Conservation (phyloP, 208 protist genomes). For the Endotrypanum monterogeii region DNA sequence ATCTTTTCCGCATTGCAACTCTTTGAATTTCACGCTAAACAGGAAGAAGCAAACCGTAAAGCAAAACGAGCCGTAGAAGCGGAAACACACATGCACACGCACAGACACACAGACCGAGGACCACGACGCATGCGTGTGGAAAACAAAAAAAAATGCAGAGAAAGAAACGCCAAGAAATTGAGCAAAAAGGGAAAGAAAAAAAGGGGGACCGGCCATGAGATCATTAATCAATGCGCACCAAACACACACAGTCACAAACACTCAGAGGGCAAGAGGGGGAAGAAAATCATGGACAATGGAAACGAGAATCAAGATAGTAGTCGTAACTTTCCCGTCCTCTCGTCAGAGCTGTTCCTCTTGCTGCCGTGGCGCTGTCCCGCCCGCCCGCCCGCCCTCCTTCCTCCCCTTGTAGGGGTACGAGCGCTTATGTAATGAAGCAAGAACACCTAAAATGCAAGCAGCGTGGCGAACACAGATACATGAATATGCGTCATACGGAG, state of each 20-base stretch:
- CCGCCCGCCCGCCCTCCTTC: too few species aligned
- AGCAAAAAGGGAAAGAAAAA: background rate
- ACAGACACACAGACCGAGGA: background rate
- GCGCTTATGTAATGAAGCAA: background rate
- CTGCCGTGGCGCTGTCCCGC: too few species aligned
- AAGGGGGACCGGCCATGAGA: background rate
- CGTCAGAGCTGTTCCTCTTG: too few species aligned
- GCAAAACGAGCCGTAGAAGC: too few species aligned
- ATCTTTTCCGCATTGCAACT: too few species aligned
- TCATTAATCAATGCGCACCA: too few species aligned
- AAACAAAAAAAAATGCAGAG: background rate
- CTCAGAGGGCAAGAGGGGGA: background rate
- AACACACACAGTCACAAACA: background rate
- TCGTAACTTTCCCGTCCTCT: background rate
- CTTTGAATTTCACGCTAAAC: background rate
- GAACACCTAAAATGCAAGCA: background rate
- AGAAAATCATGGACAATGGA: background rate
- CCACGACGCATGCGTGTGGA: background rate
- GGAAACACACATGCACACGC: background rate
- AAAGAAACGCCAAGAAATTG: background rate
- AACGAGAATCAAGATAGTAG: background rate
- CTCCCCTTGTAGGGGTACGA: background rate
- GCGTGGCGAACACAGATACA: background rate
- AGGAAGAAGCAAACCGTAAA: too few species aligned
- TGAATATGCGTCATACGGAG: background rate